Conservation (phyloP, 768 basidiomycete genomes). For the Calvatia gigantea region DNA sequence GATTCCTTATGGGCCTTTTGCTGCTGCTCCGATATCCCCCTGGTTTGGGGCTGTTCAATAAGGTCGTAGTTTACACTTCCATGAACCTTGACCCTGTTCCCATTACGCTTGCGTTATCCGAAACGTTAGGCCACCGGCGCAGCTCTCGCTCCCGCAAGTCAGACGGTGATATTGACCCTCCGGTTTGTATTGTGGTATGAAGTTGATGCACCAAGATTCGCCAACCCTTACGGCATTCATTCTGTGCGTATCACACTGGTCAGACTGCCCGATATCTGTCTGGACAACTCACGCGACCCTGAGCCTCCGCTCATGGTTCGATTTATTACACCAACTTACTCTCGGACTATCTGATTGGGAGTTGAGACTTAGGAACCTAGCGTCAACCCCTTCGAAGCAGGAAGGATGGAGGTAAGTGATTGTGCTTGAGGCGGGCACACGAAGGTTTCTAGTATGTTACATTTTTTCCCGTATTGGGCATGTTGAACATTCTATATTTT, state of each 20-base stretch:
- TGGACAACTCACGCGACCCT: too few relatives aligned
- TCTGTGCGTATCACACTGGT: neutral
- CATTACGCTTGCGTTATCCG: slow-evolving; percentile 46
- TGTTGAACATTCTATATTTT: neutral
- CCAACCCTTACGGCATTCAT: slow-evolving; percentile 62
- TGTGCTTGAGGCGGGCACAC: neutral
- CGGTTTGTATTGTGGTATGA: too few relatives aligned
- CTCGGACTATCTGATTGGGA: too few relatives aligned
- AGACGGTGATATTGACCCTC: slow-evolving; percentile 71
- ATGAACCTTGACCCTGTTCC: slow-evolving; percentile 47
- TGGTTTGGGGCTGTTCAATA: slow-evolving; percentile 51
- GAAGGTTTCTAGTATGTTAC: neutral
- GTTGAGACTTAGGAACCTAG: too few relatives aligned
- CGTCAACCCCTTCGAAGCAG: too few relatives aligned
- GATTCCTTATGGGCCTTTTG: too few relatives aligned
- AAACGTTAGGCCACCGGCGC: slow-evolving; percentile 55
- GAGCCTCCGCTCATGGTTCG: too few relatives aligned
- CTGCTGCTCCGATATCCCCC: too few relatives aligned
- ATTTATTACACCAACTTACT: too few relatives aligned
- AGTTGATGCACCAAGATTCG: slow-evolving; percentile 62
- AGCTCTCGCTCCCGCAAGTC: slow-evolving; percentile 63
- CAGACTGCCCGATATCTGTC: too few relatives aligned
- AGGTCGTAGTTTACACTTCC: slow-evolving; percentile 45
- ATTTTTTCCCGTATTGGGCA: neutral
- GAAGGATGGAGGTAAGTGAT: neutral